Base-by-base conservation (phyloP, 1,139 yeast species). In the Debaryomyces psychrophilus region DNA sequence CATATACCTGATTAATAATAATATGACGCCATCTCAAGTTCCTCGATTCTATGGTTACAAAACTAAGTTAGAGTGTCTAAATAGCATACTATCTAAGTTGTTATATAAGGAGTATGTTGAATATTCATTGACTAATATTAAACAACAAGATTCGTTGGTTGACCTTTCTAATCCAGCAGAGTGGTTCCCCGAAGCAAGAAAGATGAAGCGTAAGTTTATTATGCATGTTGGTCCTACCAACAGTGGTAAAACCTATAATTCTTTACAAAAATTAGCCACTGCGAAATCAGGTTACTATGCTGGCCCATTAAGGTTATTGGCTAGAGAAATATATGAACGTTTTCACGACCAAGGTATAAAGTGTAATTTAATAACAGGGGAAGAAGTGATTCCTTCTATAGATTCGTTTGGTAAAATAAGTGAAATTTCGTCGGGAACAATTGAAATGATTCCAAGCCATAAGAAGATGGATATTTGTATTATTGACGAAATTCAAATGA, bases 171-270 rank as follows among this genome's bases (percentile, higher is more conserved):
- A 84, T 53, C 96, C 97, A 1, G 85, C 86, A 1, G 90, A 85
- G 61, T 88, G 96, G 95, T 93, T 77, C 58, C 97, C 99, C 0
- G 82, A 77, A 42, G 96, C 99, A 0, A 73, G 99, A 37, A 81
- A 84, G 52, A 74, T 90, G 72, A 84, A 82, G 52, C 73, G 99
- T 35, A 85, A 86, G 47, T 77, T 93, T 38, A 77, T 85, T 17
- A 79, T 95, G 82, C 99, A 93, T 63, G 90, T 93, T 15, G 99
- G 99, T 0, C 99, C 99, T 0, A 93, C 99, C 0, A 93, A 93
- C 62, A 85, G 95, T 55, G 99, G 99, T n/a, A 93, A 93, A 60
- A 93, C 99, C 0, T 87, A 88, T 60, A 79, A 81, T 42, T 96
- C 98, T 0, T 69, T 93, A 37, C 77, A 86, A 57, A 77, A 82